Conservation (phyloP, 352 stramenopile species). For the Globisporangium recalcitrans region DNA sequence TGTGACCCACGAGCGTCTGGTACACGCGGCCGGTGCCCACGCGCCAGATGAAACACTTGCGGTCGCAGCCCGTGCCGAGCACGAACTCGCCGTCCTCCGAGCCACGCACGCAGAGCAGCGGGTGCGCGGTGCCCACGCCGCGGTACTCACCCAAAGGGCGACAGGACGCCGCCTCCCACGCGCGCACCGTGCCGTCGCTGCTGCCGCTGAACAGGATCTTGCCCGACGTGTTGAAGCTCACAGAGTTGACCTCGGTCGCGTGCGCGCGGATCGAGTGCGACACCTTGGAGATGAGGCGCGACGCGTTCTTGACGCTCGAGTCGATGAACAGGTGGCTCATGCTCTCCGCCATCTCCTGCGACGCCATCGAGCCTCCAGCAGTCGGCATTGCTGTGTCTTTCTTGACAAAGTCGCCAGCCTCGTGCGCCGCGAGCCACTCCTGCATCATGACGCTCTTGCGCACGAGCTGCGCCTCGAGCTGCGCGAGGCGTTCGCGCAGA, state of each 20-base stretch:
- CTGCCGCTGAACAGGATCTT: constrained; percentile 81
- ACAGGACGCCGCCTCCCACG: constrained; percentile 58
- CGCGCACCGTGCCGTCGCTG: constrained; percentile 76
- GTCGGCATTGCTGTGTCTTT: neutral
- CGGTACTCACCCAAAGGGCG: constrained; percentile 67
- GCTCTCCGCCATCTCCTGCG: constrained; percentile 45
- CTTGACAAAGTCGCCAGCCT: constrained; percentile 22
- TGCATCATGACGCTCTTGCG: constrained; percentile 57
- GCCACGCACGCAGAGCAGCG: constrained; percentile 72
- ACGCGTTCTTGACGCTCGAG: constrained; percentile 10
- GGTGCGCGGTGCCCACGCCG: constrained; percentile 72
- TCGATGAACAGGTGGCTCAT: constrained; percentile 40
- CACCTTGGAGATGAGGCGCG: constrained; percentile 32
- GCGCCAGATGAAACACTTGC: constrained; percentile 83
- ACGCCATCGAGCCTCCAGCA: constrained; percentile 15
- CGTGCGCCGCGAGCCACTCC: constrained; percentile 46
- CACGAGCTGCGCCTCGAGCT: constrained; percentile 54
- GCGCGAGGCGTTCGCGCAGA: constrained; percentile 32
- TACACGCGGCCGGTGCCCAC: constrained; percentile 74
- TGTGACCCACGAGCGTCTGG: constrained; percentile 81
- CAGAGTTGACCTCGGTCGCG: constrained; percentile 79
- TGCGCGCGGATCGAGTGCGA: constrained; percentile 66
- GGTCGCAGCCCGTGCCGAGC: constrained; percentile 74
- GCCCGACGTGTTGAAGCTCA: constrained; percentile 78
- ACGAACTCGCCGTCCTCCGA: constrained; percentile 75